These are phyloP conservation scores for Penicillium olsonii DNA, from an alignment of 2,329 filamentous ascomycete species.

Conservation along the genomic window DNA sequence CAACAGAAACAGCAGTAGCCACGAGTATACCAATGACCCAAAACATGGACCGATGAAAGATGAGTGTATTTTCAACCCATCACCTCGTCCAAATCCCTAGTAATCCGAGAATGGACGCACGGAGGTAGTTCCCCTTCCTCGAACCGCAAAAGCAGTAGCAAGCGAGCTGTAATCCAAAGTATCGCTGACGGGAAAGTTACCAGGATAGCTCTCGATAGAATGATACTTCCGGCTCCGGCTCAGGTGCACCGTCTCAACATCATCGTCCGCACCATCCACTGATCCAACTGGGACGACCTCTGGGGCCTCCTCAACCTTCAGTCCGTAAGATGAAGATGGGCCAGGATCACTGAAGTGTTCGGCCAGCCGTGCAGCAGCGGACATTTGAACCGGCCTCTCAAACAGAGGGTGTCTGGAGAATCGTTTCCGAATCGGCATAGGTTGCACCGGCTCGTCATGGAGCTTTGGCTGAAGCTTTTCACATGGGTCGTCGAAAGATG, in stretches of 20 bases:
- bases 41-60: not conserved
- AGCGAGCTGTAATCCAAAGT: constrained; percentile 26
- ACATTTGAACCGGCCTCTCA: not conserved
- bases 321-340: not conserved
- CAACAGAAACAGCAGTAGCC: not conserved
- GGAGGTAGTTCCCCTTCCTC: constrained; percentile 26
- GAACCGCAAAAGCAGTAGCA: constrained; percentile 27
- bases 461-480: not conserved
- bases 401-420: not conserved
- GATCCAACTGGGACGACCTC: constrained; percentile 7
- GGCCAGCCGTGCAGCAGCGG: not conserved
- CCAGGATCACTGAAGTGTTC: constrained; percentile 11
- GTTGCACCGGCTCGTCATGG: not conserved
- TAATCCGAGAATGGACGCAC: constrained; percentile 36
- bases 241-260: constrained; percentile 16
- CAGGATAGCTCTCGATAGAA: constrained; percentile 35
- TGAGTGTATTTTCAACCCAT: too few relatives aligned
- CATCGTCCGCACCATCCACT: constrained; percentile 1
- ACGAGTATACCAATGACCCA: not conserved
- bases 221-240: constrained; percentile 13
- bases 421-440: not conserved
- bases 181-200: constrained; percentile 36
- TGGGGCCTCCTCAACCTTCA: not conserved
- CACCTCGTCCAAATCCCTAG: not conserved
- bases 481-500: not conserved